Percentiles rank a stretch among this genome's conserved stretches.
These are phyloP conservation scores for Ceratobasidium papillatum DNA, from an alignment of 1,284 basidiomycete genomes.

Conservation along the genomic window DNA sequence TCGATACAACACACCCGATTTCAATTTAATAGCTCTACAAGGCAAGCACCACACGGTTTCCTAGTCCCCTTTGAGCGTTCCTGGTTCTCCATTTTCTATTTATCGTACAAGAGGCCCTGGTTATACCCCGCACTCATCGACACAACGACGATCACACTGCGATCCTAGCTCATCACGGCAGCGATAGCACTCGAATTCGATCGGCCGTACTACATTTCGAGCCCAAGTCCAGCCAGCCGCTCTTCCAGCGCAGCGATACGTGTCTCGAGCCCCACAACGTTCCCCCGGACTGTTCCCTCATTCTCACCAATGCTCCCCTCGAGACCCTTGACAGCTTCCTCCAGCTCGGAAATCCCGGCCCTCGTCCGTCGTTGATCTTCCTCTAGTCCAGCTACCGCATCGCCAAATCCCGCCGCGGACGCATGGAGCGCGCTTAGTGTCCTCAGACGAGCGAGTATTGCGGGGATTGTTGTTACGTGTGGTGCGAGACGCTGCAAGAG, in stretches of 20 bases:
- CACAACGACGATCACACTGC: constrained; percentile 8
- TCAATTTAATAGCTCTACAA: background rate
- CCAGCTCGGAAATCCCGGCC: constrained; percentile 72
- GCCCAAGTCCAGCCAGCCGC: constrained; percentile 58
- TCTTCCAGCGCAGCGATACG: constrained; percentile 65
- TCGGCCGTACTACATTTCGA: constrained; percentile 31
- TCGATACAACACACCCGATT: constrained; percentile 1
- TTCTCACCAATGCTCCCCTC: constrained; percentile 82
- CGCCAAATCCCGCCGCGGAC: constrained; percentile 75
- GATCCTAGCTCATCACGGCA: constrained; percentile 6
- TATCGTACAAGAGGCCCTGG: constrained; percentile 43
- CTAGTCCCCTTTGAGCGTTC: background rate
- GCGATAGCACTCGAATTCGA: background rate
- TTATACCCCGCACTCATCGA: constrained; percentile 23
- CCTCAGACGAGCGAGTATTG: constrained; percentile 86
- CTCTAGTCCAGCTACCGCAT: constrained; percentile 66
- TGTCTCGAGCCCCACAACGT: constrained; percentile 74
- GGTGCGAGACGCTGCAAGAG: constrained; percentile 86
- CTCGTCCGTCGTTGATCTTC: constrained; percentile 68
- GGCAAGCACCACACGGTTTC: constrained; percentile 9
- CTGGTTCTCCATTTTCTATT: background rate
- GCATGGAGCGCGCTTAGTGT: constrained; percentile 86
- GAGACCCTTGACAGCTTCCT: constrained; percentile 72
- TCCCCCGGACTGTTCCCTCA: constrained; percentile 70
- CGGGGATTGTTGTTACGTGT: constrained; percentile 87